Evolutionary conservation across 192 early-diverging fungal genomes (phyloP), one percentile per base, ranked within the genome.

Genomic region (Allomyces macrogynus): DNA sequence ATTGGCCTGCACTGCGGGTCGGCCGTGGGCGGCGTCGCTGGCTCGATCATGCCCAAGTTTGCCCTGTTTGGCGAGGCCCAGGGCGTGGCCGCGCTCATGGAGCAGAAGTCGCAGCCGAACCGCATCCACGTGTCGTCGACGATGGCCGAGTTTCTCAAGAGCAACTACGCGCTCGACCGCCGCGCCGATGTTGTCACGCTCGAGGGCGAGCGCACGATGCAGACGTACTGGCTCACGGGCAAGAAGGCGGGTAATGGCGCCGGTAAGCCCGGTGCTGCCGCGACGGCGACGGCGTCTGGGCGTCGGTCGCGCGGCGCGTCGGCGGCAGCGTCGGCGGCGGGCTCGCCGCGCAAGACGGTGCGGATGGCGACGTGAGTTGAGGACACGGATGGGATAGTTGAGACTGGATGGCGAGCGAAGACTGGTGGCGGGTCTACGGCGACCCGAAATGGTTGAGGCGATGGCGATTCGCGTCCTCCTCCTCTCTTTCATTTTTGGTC

Each of bases 151-250:
- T 63, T 77, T 10, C 64, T 77, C 27, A 66, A 67, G 60, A 69
- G 71, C 61, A 66, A 68, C 7, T 71, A 68, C 62, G 67, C 25
- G 11, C 65, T 40, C 63, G 70, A 71, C 4, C 62, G 65, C 11
- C 49, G 49, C 16, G 65, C 70, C 27, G 70, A 71, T 26, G 18
- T 63, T 9, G 63, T 71, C 8, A 63, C 62, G 25, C 25, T 71
- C 26, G 75, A 70, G 27, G 73, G 68, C 8, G 71, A 67, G 5
- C 43, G 42, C 40, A 66, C 64, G 60, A 66, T 72, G 64, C 16
- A 67, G 18, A 72, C 75, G 5, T 77, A 66, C 65, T 77, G 75
- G 75, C 62, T 77, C 8, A 62, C 63, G 23, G 68, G 73, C 24
- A 68, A 67, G 64, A 77, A 72, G 49, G 32, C 32, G 32, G 32